Percentiles rank a stretch among this genome's conserved stretches.
Evolutionary conservation across 2,329 filamentous ascomycete genomes (phyloP).

Genomic region (Fusarium sp.): DNA sequence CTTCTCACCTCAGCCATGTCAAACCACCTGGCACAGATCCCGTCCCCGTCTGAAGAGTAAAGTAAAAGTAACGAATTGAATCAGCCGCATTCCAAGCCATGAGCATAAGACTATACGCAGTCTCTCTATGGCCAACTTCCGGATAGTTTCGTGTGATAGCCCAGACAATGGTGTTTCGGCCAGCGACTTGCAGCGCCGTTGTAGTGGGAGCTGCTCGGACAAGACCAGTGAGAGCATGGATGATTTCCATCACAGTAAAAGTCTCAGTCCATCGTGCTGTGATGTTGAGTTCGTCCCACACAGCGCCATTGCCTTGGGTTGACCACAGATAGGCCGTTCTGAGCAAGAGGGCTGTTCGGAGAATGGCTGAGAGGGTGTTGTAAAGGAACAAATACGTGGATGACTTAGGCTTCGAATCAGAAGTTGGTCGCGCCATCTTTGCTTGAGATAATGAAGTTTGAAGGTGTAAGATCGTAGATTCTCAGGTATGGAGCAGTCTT

Average conservation of each 20-base stretch:
- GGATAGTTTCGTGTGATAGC: constrained; percentile 36
- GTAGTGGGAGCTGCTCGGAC: constrained; percentile 30
- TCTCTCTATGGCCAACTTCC: constrained; percentile 14
- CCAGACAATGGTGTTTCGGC: constrained; percentile 37
- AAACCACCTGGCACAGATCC: constrained; percentile 6
- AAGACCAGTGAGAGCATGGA: constrained; percentile 18
- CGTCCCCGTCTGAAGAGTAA: constrained; percentile 22
- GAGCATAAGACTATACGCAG: constrained; percentile 30
- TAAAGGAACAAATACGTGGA: constrained; percentile 22
- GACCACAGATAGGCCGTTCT: constrained; percentile 20
- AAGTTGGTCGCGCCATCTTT: neutral
- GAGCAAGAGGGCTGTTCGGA: constrained; percentile 9
- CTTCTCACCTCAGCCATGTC: constrained; percentile 30
- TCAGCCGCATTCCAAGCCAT: constrained; percentile 34
- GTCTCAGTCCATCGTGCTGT: constrained; percentile 33
- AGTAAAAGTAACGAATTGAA: constrained; percentile 29
- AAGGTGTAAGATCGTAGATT: neutral
- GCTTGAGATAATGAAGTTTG: neutral
- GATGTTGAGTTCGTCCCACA: constrained; percentile 26
- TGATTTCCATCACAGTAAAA: constrained; percentile 17
- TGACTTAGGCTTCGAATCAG: neutral
- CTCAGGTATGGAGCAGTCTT: neutral
- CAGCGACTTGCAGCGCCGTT: constrained; percentile 31
- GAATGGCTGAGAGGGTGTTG: constrained; percentile 14
- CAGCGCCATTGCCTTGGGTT: constrained; percentile 8